Percentiles rank a stretch among this genome's conserved stretches.
phyloP scores from a whole-genome alignment of 2,329 filamentous ascomycete species.

The Scleromitrula shiraiana region DNA sequence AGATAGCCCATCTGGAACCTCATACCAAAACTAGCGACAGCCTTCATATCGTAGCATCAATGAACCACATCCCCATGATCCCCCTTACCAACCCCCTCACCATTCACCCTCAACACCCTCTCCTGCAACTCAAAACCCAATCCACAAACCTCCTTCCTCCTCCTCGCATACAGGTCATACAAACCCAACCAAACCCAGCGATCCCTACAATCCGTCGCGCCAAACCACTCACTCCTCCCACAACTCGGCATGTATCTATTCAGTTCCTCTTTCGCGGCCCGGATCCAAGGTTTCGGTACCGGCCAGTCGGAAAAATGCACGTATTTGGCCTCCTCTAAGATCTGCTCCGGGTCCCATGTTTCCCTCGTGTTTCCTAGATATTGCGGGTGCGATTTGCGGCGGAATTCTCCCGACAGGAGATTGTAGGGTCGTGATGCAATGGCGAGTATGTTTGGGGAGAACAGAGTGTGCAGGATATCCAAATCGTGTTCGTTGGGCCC shows the following conservation, averaged over 20 bases:
- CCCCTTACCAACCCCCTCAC: not conserved
- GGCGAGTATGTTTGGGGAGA: slow-evolving; percentile 40
- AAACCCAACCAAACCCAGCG: slow-evolving; percentile 22
- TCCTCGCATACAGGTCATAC: slow-evolving; percentile 22
- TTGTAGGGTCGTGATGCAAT: slow-evolving; percentile 50
- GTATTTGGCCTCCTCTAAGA: slow-evolving; percentile 44
- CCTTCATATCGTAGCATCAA: too few species aligned
- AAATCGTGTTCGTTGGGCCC: slow-evolving; percentile 20
- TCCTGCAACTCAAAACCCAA: slow-evolving; percentile 21
- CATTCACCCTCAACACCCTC: not conserved
- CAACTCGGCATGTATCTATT: slow-evolving; percentile 27
- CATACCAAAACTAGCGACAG: too few species aligned
- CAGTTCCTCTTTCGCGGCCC: slow-evolving; percentile 20
- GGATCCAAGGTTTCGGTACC: slow-evolving; percentile 48
- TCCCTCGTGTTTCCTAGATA: slow-evolving; percentile 42
- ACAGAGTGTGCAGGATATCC: slow-evolving; percentile 41
- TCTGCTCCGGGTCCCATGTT: slow-evolving; percentile 45
- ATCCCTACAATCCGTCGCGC: slow-evolving; percentile 25
- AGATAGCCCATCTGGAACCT: too few species aligned
- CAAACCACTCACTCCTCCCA: slow-evolving; percentile 23
- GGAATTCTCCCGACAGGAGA: slow-evolving; percentile 49
- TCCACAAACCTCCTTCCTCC: slow-evolving; percentile 23
- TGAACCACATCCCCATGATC: not conserved
- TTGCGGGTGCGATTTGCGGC: slow-evolving; percentile 39
- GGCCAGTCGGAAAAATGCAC: slow-evolving; percentile 56